phyloP scores from a whole-genome alignment of 2,329 filamentous ascomycete species.

The Penicillium sp. region DNA sequence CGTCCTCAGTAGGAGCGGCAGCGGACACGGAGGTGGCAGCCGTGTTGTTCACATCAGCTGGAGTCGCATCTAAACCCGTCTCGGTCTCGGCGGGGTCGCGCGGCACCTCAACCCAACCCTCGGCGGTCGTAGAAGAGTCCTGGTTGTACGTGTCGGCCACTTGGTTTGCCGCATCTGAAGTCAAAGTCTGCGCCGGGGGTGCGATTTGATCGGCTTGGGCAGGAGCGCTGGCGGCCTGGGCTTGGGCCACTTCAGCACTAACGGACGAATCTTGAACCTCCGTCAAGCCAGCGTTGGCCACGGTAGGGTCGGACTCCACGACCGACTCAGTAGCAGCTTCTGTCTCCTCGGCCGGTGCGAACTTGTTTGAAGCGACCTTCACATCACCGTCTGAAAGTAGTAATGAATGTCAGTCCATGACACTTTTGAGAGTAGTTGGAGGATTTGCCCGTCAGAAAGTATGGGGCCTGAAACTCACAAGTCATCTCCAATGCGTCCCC shows the following conservation, averaged over 20 bases:
- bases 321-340: slow-evolving; percentile 36
- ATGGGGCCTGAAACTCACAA: slow-evolving; percentile 43
- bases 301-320: slow-evolving; percentile 51
- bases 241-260: slow-evolving; percentile 51
- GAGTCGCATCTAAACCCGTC: slow-evolving; percentile 55
- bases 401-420: background rate
- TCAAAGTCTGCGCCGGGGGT: slow-evolving; percentile 37
- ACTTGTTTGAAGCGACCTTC: slow-evolving; percentile 45
- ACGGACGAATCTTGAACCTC: slow-evolving; percentile 50
- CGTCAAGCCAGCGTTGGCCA: slow-evolving; percentile 55
- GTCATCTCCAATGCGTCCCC: slow-evolving; percentile 49
- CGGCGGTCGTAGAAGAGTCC: slow-evolving; percentile 47
- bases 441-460: background rate
- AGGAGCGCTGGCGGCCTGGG: background rate
- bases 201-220: slow-evolving; percentile 18
- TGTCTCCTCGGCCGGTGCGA: slow-evolving; percentile 27
- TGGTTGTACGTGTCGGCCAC: slow-evolving; percentile 53
- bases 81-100: slow-evolving; percentile 71
- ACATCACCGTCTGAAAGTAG: slow-evolving; percentile 44
- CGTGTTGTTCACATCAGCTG: slow-evolving; percentile 58
- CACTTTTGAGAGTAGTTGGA: background rate
- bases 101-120: slow-evolving; percentile 71
- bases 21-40: slow-evolving; percentile 36
- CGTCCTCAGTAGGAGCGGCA: slow-evolving; percentile 38
- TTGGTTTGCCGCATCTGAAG: slow-evolving; percentile 39